phyloP scores from a whole-genome alignment of 2,329 filamentous ascomycete genomes.

The Neopestalotiopsis sp. region DNA sequence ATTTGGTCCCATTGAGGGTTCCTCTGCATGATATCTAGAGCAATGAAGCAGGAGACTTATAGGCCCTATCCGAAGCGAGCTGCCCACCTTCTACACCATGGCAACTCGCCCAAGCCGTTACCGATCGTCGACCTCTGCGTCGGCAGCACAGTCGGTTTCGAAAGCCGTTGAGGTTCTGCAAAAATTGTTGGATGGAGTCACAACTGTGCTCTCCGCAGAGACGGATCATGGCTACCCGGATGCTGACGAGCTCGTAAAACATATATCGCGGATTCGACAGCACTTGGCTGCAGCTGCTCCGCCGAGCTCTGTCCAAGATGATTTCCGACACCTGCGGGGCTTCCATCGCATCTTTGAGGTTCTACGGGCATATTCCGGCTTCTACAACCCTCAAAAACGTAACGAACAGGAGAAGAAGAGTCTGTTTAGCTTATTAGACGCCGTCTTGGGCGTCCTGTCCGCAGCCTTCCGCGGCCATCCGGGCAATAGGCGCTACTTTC shows the following conservation, averaged over 20 bases:
- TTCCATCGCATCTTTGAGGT: slow-evolving; percentile 77
- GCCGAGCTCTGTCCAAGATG: slow-evolving; percentile 68
- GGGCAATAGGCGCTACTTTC: slow-evolving; percentile 89
- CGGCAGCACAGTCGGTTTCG: slow-evolving; percentile 58
- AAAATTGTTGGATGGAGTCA: slow-evolving; percentile 56
- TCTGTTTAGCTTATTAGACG: slow-evolving; percentile 73
- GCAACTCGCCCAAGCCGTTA: slow-evolving; percentile 64
- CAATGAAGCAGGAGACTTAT: slow-evolving; percentile 17
- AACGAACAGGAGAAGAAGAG: slow-evolving; percentile 66
- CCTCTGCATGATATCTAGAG: neutral
- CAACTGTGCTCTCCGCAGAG: slow-evolving; percentile 40
- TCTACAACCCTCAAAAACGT: slow-evolving; percentile 73
- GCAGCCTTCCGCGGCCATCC: slow-evolving; percentile 78
- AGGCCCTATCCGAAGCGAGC: neutral
- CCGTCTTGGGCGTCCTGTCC: slow-evolving; percentile 75
- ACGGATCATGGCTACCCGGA: slow-evolving; percentile 53
- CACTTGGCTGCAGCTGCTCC: slow-evolving; percentile 55
- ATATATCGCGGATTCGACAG: slow-evolving; percentile 71
- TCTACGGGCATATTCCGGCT: slow-evolving; percentile 73
- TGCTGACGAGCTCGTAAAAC: slow-evolving; percentile 54
- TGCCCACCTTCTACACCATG: slow-evolving; percentile 31
- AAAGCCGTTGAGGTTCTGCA: slow-evolving; percentile 67
- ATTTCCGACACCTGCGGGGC: slow-evolving; percentile 81
- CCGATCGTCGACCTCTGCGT: slow-evolving; percentile 69
- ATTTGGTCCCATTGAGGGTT: slow-evolving; percentile 7